phyloP scores from a whole-genome alignment of 257 asterid species.

The Fraxinus pennsylvanica region DNA sequence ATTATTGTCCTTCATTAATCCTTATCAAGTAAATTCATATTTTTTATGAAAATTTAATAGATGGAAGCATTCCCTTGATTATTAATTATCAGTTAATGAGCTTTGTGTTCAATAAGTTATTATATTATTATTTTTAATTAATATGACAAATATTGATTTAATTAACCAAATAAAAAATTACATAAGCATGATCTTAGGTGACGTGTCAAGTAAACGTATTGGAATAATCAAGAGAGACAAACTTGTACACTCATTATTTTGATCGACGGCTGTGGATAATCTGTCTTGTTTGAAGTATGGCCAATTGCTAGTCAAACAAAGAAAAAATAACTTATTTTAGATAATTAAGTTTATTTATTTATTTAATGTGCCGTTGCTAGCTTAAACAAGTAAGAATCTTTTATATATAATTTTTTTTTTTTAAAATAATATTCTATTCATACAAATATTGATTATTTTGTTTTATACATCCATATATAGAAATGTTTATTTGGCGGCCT shows the following conservation, averaged over 20 bases:
- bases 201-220: neutral
- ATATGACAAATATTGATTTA: too few relatives aligned
- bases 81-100: too few relatives aligned
- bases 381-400: constrained; percentile 4
- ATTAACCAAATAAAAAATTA: too few relatives aligned
- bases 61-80: too few relatives aligned
- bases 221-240: neutral
- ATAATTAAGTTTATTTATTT: constrained; percentile 13
- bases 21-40: too few relatives aligned
- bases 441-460: neutral
- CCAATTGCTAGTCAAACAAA: constrained; percentile 19
- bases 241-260: neutral
- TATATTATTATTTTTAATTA: too few relatives aligned
- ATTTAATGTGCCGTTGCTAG: neutral
- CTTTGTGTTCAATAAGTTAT: too few relatives aligned
- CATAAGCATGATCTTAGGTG: neutral
- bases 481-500: constrained; percentile 1
- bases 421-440: neutral
- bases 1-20: too few relatives aligned
- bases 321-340: neutral
- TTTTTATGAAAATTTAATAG: too few relatives aligned
- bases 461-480: neutral
- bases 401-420: neutral
- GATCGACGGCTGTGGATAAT: constrained; percentile 6
- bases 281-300: constrained; percentile 15